phyloP scores from a whole-genome alignment of 345 rosid species.

The Noccaea caerulescens region DNA sequence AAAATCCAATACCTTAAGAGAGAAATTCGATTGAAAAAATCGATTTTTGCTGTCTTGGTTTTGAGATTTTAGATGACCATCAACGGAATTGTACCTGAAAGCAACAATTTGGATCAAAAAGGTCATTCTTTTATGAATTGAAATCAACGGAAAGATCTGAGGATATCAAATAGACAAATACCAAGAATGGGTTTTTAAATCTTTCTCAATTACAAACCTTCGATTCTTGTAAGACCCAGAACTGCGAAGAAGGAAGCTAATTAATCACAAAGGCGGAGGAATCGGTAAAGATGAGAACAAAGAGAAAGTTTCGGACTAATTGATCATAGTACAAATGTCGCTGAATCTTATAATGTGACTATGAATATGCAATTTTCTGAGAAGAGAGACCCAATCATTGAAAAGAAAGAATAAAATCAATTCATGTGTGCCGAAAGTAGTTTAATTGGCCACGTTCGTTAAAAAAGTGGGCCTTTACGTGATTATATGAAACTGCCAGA shows the following conservation, averaged over 20 bases:
- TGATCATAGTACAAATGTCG: not conserved
- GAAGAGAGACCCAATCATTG: conserved; percentile 33
- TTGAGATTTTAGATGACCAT: conserved; percentile 65
- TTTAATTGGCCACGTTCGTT: not conserved
- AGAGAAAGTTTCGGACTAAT: conserved; percentile 27
- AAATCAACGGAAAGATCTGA: not conserved
- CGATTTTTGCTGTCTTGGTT: not conserved
- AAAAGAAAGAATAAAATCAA: not conserved
- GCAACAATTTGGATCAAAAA: conserved; percentile 25
- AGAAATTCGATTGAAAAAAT: conserved; percentile 3
- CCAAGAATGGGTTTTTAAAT: not conserved
- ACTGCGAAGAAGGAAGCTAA: not conserved
- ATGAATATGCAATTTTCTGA: conserved; percentile 19
- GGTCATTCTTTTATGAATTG: not conserved
- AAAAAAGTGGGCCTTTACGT: not conserved
- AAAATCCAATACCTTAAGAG: conserved; percentile 5
- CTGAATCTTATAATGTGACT: conserved; percentile 12
- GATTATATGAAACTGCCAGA: not conserved
- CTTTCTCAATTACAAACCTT: not conserved
- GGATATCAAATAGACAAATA: conserved; percentile 3
- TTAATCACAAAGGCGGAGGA: conserved; percentile 6
- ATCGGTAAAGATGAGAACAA: conserved; percentile 20
- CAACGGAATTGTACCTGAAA: conserved; percentile 52
- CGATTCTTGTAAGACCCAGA: not conserved
- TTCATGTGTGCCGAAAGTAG: not conserved